Conservation (phyloP, 148 eudicot species). For the Cornus kousa region DNA sequence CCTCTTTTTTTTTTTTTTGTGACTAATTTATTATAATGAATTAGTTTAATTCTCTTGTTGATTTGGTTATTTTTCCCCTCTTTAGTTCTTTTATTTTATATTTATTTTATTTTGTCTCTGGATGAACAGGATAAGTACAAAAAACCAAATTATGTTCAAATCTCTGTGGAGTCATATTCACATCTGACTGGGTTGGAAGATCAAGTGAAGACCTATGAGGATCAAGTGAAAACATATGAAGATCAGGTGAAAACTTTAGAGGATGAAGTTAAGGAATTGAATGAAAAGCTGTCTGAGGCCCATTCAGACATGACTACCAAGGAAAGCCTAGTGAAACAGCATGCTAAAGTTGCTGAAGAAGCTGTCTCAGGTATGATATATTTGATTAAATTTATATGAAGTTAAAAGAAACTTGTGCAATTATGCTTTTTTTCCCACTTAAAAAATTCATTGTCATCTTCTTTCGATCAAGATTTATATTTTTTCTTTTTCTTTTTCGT, state of each 20-base stretch:
- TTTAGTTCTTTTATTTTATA: background rate
- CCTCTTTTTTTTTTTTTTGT: background rate
- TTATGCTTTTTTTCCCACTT: background rate
- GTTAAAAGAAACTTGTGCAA: background rate
- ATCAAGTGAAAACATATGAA: slow-evolving; percentile 58
- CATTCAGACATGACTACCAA: slow-evolving; percentile 69
- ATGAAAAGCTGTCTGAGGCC: slow-evolving; percentile 70
- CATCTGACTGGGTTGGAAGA: slow-evolving; percentile 84
- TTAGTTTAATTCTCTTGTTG: background rate
- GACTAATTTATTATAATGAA: background rate
- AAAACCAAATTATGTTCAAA: slow-evolving; percentile 84
- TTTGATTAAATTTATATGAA: background rate
- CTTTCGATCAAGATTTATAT: too few relatives aligned
- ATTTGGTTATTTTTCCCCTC: background rate
- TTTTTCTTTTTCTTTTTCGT: background rate
- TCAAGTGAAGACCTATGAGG: slow-evolving; percentile 55
- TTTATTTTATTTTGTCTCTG: background rate
- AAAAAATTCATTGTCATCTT: too few relatives aligned
- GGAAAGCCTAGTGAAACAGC: slow-evolving; percentile 88
- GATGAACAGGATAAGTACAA: slow-evolving; percentile 49
- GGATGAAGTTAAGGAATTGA: slow-evolving; percentile 60
- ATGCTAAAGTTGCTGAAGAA: slow-evolving; percentile 96
- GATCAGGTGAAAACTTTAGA: slow-evolving; percentile 63
- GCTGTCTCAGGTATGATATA: slow-evolving; percentile 76
- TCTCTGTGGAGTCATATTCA: slow-evolving; percentile 76